Percentiles rank a stretch among this genome's conserved stretches.
phyloP scores from a whole-genome alignment of 177 flowering plant species.

The Vitis hybrid region DNA sequence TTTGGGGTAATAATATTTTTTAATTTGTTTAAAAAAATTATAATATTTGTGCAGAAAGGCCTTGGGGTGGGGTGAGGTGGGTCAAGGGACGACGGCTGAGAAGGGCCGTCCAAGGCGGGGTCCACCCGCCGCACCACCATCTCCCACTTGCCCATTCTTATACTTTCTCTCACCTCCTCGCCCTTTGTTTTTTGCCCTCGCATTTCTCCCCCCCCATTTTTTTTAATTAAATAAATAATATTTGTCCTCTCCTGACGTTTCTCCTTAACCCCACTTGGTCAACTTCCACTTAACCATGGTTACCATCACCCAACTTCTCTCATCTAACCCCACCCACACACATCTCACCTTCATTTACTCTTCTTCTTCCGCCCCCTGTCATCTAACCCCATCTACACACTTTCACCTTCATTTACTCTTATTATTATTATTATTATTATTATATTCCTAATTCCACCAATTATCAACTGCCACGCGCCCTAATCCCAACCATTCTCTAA shows the following conservation, averaged over 20 bases:
- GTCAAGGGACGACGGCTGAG: not conserved
- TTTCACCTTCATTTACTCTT: not conserved
- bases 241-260: not conserved
- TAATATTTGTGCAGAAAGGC: not conserved
- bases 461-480: too few relatives aligned
- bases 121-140: slow-evolving; percentile 47
- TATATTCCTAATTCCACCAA: too few relatives aligned
- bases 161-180: not conserved
- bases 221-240: not conserved
- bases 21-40: too few relatives aligned
- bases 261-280: slow-evolving; percentile 20
- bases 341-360: slow-evolving; percentile 1
- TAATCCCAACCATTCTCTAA: too few relatives aligned
- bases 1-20: too few relatives aligned
- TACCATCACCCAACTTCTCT: not conserved
- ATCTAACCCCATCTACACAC: slow-evolving; percentile 29
- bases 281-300: slow-evolving; percentile 29
- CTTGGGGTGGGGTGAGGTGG: not conserved
- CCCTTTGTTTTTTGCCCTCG: not conserved
- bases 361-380: not conserved
- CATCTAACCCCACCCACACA: slow-evolving; percentile 1
- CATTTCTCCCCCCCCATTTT: not conserved
- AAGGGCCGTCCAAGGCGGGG: slow-evolving; percentile 29
- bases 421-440: too few relatives aligned
- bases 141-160: slow-evolving; percentile 33